Base-by-base conservation (phyloP, 257 asterid species). In the Paraleonurus japonicus region DNA sequence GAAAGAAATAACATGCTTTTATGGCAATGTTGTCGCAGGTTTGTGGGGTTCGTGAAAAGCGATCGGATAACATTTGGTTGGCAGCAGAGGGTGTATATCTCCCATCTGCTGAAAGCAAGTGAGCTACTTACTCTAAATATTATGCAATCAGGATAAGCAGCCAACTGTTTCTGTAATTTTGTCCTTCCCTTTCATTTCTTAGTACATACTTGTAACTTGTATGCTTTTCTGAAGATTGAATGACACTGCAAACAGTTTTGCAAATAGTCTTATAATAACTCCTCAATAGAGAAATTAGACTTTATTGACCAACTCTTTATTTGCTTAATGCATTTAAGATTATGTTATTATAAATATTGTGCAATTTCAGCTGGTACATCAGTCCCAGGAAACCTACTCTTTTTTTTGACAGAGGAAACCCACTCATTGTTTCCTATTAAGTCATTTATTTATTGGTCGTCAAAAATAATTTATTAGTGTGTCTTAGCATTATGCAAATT, bases 41-140 rank as follows among this genome's bases (percentile, higher is more conserved):
- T 32, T 95, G 99, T 73, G 98, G 96, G 16, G 85, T 92, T 27
- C 74, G 81, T 37, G 99, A 92, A n/a, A 95, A 95, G 82, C 84
- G 85, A 28, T 74, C 99, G 5, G 99, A 95, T 81, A 95, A 92
- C 67, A 66, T 95, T 45, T 92, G 99, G 99, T 59, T 95, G 81
- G 99, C 99, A 43, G 92, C 95, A 27, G 99, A 95, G 76, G 99
- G 99, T 5, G 93, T 95, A 20, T 95, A 95, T 76, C 91, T 95
- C 61, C 96, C 98, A 0, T 77, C 71, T 28, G 65, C 71, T 65
- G 99, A 84, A 61, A 81, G 79, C 86, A 92, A 86, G 81, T 86
- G 84, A 83, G 71, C 12, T 16, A 65, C 54, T 47, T 73, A 69
- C 8, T 58, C 61, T 9, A 54, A 62, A 43, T 43, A 28, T 22